Evolutionary conservation across 345 rosid genomes (phyloP), one percentile per base, ranked within the genome.

Genomic region (Murraya paniculata): DNA sequence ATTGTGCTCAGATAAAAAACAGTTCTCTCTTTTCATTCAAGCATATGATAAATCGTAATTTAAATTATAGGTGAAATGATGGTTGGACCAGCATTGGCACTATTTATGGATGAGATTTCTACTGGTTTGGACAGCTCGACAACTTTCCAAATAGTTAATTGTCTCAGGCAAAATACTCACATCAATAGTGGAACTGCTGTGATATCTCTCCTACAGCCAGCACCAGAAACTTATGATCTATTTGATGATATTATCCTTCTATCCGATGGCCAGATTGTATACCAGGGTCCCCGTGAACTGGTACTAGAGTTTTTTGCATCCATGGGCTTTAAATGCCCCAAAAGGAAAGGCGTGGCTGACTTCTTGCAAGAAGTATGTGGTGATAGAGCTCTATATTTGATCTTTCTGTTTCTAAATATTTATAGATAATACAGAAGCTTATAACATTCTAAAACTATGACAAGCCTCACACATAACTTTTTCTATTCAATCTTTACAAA

Each of bases 111-210:
- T 67, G 93, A 93, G 80, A 91, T 91, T 64, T 93, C 96, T 6
- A 91, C 92, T 74, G 96, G 98, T 55, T 79, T 93, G 71, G 96
- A 93, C 78, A 91, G 96, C 79, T 90, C 98, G 9, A 93, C 96
- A 13, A 91, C 94, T 24, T 91, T 68, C 76, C 91, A 90, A 73
- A 89, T 93, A 59, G 84, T 90, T 78, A 91, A 89, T 70, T 87
- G 83, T 33, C 80, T 93, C 62, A 87, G 81, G 84, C 94, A 93
- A 64, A 84, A 75, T 41, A 78, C 82, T 77, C 90, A 88, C 79
- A 84, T 89, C 71, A 79, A 89, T 36, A 71, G 87, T 50, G 90
- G 87, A 82, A 93, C 96, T 10, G 88, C 93, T 27, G 77, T 89
- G 66, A 82, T 93, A 60, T 91, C 97, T 55, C 97, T 93, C 66